These are phyloP conservation scores for Xylariaceae sp. DNA, from an alignment of 2,329 filamentous ascomycete species.

Conservation along the genomic window DNA sequence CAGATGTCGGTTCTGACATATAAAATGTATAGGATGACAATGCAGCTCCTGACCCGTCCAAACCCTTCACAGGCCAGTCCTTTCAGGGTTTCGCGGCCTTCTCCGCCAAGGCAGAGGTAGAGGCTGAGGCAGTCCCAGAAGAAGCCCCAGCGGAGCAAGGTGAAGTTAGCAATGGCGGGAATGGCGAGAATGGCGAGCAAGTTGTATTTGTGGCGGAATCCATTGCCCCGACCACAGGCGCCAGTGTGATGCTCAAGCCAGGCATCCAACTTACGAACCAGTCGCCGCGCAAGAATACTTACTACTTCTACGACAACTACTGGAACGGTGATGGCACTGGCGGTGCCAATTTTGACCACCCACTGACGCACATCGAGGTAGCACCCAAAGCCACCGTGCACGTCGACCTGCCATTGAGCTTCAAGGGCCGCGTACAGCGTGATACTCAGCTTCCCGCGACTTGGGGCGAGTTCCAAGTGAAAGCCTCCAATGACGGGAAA, in stretches of 20 bases:
- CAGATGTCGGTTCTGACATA: neutral
- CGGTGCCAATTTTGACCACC: constrained; percentile 40
- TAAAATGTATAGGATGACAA: constrained; percentile 15
- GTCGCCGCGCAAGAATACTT: constrained; percentile 31
- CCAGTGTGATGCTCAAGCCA: constrained; percentile 20
- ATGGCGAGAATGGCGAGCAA: no score
- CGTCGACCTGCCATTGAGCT: constrained; percentile 30
- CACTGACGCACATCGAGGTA: constrained; percentile 34
- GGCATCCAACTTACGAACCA: constrained; percentile 40
- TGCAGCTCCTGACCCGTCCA: constrained; percentile 22
- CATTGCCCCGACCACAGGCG: constrained; percentile 12
- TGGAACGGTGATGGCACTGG: constrained; percentile 40
- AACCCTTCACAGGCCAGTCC: constrained; percentile 19
- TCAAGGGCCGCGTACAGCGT: constrained; percentile 42
- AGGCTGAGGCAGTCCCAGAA: neutral
- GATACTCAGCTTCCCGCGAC: constrained; percentile 36
- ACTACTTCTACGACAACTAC: constrained; percentile 41
- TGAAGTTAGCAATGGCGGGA: no score
- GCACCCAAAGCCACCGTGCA: constrained; percentile 29
- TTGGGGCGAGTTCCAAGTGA: constrained; percentile 40
- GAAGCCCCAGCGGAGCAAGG: no score
- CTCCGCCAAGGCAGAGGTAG: neutral
- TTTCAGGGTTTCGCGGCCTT: constrained; percentile 9
- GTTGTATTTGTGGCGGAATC: neutral
- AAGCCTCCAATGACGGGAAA: constrained; percentile 33